Percentiles rank a stretch among this genome's conserved stretches.
phyloP scores from a whole-genome alignment of 1,284 basidiomycete species.

The Irpex rosettiformis region DNA sequence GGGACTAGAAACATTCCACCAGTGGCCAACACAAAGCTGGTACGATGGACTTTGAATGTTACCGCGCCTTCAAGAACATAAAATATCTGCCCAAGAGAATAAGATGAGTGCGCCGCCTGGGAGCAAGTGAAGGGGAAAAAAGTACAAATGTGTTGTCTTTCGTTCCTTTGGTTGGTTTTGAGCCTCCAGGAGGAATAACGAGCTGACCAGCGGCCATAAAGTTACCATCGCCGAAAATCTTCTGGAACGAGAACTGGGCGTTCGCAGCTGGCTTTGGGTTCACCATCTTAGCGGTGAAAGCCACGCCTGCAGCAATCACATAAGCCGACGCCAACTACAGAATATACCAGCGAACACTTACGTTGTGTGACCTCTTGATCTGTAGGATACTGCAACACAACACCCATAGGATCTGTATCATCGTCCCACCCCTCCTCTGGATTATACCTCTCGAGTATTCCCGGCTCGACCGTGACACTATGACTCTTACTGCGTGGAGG shows the following conservation, averaged over 20 bases:
- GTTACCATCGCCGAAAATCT: slow-evolving; percentile 91
- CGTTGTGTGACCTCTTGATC: slow-evolving; percentile 64
- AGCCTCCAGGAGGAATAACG: slow-evolving; percentile 70
- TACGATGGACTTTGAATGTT: slow-evolving; percentile 79
- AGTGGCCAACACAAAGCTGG: slow-evolving; percentile 72
- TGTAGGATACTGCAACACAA: slow-evolving; percentile 69
- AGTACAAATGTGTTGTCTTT: slow-evolving; percentile 96
- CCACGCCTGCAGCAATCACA: slow-evolving; percentile 51
- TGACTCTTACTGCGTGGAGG: slow-evolving; percentile 38
- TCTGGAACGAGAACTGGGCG: slow-evolving; percentile 82
- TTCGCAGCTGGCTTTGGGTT: slow-evolving; percentile 55
- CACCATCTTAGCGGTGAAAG: slow-evolving; percentile 68
- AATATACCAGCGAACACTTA: slow-evolving; percentile 49
- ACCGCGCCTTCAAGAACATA: slow-evolving; percentile 87
- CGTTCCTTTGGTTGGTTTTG: slow-evolving; percentile 85
- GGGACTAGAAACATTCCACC: slow-evolving; percentile 92
- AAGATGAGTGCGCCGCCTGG: background rate
- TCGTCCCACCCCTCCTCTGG: slow-evolving; percentile 90
- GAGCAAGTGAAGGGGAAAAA: slow-evolving; percentile 17
- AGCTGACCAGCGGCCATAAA: slow-evolving; percentile 91
- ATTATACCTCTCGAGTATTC: slow-evolving; percentile 36
- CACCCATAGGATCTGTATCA: slow-evolving; percentile 63
- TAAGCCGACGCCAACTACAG: slow-evolving; percentile 4
- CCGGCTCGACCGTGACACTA: slow-evolving; percentile 33
- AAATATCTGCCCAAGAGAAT: slow-evolving; percentile 61